Percentiles rank a stretch among this genome's conserved stretches.
phyloP scores from a whole-genome alignment of 2,329 filamentous ascomycete genomes.

The Akanthomyces lecanii region DNA sequence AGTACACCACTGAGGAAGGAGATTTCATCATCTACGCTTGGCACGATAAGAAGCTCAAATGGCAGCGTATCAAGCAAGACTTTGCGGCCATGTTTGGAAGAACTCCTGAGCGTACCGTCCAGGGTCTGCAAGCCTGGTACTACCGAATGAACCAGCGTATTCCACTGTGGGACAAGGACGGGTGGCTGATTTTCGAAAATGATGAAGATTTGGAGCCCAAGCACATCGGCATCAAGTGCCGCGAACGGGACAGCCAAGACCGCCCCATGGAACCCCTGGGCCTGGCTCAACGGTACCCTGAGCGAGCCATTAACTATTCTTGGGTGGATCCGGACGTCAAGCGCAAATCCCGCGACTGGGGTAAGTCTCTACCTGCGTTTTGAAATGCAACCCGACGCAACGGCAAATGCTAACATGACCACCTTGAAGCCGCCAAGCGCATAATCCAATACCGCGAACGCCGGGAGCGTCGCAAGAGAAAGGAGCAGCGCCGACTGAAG shows the following conservation, averaged over 20 bases:
- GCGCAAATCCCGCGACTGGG: conserved; percentile 34
- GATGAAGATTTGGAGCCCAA: conserved; percentile 36
- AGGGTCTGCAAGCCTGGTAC: conserved; percentile 41
- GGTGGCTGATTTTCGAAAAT: conserved; percentile 37
- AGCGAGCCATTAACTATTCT: conserved; percentile 41
- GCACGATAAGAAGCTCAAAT: conserved; percentile 41
- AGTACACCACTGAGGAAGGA: conserved; percentile 41
- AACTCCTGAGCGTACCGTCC: conserved; percentile 35
- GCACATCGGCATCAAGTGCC: conserved; percentile 37
- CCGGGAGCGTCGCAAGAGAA: conserved; percentile 35
- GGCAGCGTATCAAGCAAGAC: conserved; percentile 37
- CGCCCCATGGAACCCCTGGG: conserved; percentile 35
- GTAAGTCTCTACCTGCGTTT: conserved; percentile 30
- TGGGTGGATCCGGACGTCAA: conserved; percentile 42
- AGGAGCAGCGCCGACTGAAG: conserved; percentile 35
- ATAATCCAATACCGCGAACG: conserved; percentile 34
- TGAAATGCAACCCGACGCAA: background rate
- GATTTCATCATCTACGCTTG: conserved; percentile 43
- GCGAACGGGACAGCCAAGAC: conserved; percentile 34
- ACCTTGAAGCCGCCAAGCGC: conserved; percentile 30
- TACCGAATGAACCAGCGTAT: conserved; percentile 42
- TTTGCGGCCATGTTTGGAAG: conserved; percentile 37
- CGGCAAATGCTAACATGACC: conserved; percentile 20
- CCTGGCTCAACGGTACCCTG: conserved; percentile 42
- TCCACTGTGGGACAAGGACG: conserved; percentile 37